These are phyloP conservation scores for Dryas integrifolia DNA, from an alignment of 331 rosid genomes.

Conservation along the genomic window DNA sequence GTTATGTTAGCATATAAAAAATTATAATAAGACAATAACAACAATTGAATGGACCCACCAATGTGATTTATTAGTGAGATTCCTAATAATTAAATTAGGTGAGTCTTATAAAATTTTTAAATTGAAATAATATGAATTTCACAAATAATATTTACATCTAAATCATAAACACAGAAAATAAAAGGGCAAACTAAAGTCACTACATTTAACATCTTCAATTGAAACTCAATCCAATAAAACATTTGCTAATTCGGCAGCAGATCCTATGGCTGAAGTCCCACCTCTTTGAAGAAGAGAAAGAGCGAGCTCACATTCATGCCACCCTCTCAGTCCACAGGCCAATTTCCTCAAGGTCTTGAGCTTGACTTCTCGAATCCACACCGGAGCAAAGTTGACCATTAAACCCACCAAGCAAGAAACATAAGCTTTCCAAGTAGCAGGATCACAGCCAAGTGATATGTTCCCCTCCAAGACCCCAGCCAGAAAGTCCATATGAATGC, in stretches of 20 bases:
- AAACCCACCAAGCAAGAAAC: constrained; percentile 58
- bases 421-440: constrained; percentile 64
- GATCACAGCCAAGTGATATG: constrained; percentile 57
- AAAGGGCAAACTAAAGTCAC: background rate
- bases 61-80: no score
- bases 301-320: constrained; percentile 71
- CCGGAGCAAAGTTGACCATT: constrained; percentile 53
- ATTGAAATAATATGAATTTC: no score
- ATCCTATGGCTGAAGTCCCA: constrained; percentile 57
- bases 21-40: no score
- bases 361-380: constrained; percentile 63
- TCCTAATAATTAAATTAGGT: no score
- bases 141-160: no score
- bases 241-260: constrained; percentile 55
- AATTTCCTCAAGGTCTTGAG: constrained; percentile 52
- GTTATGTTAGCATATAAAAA: background rate
- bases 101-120: no score
- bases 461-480: constrained; percentile 65
- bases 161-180: no score
- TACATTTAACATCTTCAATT: constrained; percentile 1
- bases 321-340: constrained; percentile 51
- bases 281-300: constrained; percentile 62
- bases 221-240: constrained; percentile 24
- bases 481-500: constrained; percentile 63
- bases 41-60: no score